Evolutionary conservation across 1,284 basidiomycete genomes (phyloP).

Genomic region (Boletus chippewaensis): DNA sequence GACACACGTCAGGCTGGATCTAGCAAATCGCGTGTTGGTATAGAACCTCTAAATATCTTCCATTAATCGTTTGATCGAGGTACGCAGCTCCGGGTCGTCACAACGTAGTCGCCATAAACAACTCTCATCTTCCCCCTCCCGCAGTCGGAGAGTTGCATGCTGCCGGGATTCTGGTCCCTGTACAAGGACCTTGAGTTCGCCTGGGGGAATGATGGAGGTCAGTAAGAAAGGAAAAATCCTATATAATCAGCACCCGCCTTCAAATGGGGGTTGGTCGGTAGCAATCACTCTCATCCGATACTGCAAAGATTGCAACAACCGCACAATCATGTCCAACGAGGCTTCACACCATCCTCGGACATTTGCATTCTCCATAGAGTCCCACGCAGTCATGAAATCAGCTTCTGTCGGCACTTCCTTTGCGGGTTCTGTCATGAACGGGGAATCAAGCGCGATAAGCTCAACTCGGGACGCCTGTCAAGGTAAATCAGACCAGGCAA

Average conservation of each 20-base stretch:
- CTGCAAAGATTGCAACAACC: conserved; percentile 45
- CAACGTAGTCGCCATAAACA: conserved; percentile 68
- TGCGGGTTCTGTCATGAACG: conserved; percentile 47
- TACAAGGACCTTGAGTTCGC: conserved; percentile 58
- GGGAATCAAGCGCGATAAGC: conserved; percentile 64
- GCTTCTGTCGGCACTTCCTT: conserved; percentile 21
- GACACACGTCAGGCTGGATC: no score
- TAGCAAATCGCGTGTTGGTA: no score
- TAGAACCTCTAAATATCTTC: conserved; percentile 20
- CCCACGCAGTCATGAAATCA: conserved; percentile 54
- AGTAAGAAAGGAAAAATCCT: not conserved
- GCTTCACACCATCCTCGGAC: conserved; percentile 61
- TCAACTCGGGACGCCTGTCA: conserved; percentile 42
- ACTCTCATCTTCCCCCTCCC: conserved; percentile 59
- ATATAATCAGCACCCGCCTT: conserved; percentile 37
- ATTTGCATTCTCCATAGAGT: conserved; percentile 39
- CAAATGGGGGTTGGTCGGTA: conserved; percentile 50
- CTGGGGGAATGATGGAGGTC: conserved; percentile 32
- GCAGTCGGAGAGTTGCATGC: conserved; percentile 46
- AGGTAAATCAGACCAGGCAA: conserved; percentile 12
- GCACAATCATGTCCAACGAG: conserved; percentile 46
- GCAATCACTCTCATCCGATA: conserved; percentile 45
- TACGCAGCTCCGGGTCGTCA: conserved; percentile 37
- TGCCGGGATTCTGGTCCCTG: conserved; percentile 20
- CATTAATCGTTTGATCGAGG: conserved; percentile 36